Evolutionary conservation across 306 rosid species (phyloP), one percentile per base, ranked within the genome.

Genomic region (Vachellia collinsii): DNA sequence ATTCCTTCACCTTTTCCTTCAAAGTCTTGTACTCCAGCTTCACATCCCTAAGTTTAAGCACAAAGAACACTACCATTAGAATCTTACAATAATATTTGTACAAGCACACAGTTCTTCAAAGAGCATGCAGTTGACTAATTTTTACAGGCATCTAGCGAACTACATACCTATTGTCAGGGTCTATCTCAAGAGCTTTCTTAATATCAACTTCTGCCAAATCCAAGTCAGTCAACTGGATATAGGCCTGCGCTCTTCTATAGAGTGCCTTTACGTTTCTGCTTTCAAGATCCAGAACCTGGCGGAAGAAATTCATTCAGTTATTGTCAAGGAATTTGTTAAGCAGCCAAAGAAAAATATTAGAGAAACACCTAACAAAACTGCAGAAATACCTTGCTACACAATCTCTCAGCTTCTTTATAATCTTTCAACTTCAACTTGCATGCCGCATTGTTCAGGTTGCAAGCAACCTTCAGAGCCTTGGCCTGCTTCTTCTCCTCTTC

Each of bases 171-270:
- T 95, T 95, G 79, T 87, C 72, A 3, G 98, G 99, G 70, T 95
- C 99, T 39, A 95, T 85, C 66, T 95, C 97, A 1, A 95, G 97
- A 77, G 99, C 98, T 64, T 90, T 95, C 90, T 93, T 93, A 19
- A 91, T 86, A 81, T 95, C 99, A 16, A 90, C 9, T 85, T 95
- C 98, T 42, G 98, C 99, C 80, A 95, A 85, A 86, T 93, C 98
- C 83, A 95, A 86, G 77, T 95, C 99, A 7, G 79, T 61, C 77
- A 89, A 51, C 74, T 92, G 87, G 51, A 89, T 89, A 54, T 83
- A 89, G 47, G 99, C 97, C 74, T 93, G 98, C 29, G 94, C 96
- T 86, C 99, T 91, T 91, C 99, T 87, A 79, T 91, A 95, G 11
- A 93, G 93, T n/a, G 97, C 99, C 85, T 95, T 95, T 17, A 93